Base-by-base conservation (phyloP, 2,329 filamentous ascomycete genomes). In the Fusarium nematophilum region DNA sequence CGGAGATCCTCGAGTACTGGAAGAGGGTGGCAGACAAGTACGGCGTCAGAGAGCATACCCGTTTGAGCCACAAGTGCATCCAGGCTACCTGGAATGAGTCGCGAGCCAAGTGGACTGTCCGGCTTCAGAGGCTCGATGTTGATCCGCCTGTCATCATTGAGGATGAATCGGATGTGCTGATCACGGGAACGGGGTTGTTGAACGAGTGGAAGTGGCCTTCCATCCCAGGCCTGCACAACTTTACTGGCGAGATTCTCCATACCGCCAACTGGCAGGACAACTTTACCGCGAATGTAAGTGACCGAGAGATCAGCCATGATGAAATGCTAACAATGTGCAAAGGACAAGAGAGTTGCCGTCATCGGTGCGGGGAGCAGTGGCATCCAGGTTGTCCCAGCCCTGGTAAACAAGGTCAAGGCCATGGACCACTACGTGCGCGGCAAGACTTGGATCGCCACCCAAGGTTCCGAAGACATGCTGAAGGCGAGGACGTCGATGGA, bases 221-320 rank as follows among this genome's bases (percentile, higher is more conserved):
- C 9, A 82, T 86, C 26, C 71, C 77, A 0, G 85, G 83, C 0
- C 59, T 86, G 0, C 54, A 77, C 6, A 71, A 73, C 8, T 87
- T 84, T 70, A 72, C 79, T 51, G 84, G 84, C 10, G 68, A 71
- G 9, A 68, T 84, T 3, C 74, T 84, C 36, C 85, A 87, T 66
- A 83, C 79, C 1, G 82, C 63, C 11, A 57, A 61, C 39, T 46
- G 39, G 54, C 27, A 50, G 23, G n/a, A n/a, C 13, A n/a, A n/a
- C n/a, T n/a, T n/a, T n/a, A n/a, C n/a, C n/a, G n/a, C n/a, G n/a
- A n/a, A n/a, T n/a, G n/a, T n/a, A n/a, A n/a, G n/a, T n/a, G n/a
- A n/a, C n/a, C n/a, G n/a, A n/a, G n/a, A n/a, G n/a, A n/a, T n/a
- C n/a, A n/a, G n/a, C n/a, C n/a, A n/a, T n/a, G n/a, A n/a, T n/a